Conservation (phyloP, 2,329 filamentous ascomycete species). For the Incumbomyces lentus region DNA sequence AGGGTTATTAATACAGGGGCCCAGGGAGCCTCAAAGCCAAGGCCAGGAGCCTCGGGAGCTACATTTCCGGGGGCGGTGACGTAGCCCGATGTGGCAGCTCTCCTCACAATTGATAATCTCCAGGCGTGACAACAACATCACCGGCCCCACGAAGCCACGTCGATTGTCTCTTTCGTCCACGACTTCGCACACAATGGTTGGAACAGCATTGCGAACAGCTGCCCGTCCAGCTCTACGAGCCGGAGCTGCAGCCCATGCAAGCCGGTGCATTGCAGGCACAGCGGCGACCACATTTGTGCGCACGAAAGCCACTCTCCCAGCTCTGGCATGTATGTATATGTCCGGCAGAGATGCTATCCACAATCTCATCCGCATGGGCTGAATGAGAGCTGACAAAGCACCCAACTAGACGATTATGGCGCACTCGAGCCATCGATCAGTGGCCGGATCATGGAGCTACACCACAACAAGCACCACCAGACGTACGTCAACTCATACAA, state of each 20-base stretch:
- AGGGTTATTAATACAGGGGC: no score
- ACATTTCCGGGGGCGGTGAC: not conserved
- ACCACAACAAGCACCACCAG: slow-evolving; percentile 88
- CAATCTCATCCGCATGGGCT: not conserved
- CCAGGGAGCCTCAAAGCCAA: no score
- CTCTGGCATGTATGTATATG: slow-evolving; percentile 58
- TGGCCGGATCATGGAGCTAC: slow-evolving; percentile 86
- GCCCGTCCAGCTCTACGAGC: slow-evolving; percentile 62
- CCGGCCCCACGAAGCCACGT: no score
- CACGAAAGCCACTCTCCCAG: slow-evolving; percentile 85
- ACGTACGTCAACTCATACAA: slow-evolving; percentile 88
- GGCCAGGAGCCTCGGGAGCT: not conserved
- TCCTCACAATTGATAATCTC: not conserved
- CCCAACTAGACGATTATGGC: slow-evolving; percentile 72
- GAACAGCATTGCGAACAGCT: slow-evolving; percentile 62
- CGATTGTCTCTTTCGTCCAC: no score
- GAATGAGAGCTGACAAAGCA: no score
- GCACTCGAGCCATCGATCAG: slow-evolving; percentile 79
- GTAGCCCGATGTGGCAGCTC: not conserved
- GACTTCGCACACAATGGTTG: slow-evolving; percentile 49
- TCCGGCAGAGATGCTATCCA: slow-evolving; percentile 1
- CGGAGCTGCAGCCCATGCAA: slow-evolving; percentile 41
- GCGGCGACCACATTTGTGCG: slow-evolving; percentile 68
- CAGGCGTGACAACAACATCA: no score
- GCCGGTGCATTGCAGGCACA: slow-evolving; percentile 45